These are phyloP conservation scores for Purshia tridentata DNA, from an alignment of 306 rosid genomes.

Conservation along the genomic window DNA sequence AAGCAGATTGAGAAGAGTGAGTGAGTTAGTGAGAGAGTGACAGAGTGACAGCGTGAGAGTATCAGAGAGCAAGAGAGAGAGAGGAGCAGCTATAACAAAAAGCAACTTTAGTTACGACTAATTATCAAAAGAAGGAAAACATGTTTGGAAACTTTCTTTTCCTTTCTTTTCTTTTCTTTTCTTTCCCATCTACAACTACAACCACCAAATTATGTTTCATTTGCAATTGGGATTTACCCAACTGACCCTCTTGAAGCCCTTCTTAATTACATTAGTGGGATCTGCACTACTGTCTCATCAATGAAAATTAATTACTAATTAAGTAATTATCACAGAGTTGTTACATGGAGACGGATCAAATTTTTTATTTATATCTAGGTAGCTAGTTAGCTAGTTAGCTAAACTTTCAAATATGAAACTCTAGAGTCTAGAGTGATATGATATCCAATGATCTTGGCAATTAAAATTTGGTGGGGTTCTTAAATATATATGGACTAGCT, in stretches of 20 bases:
- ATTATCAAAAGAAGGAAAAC: slow-evolving; percentile 22
- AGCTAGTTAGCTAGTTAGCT: background rate
- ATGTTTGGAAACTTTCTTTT: slow-evolving; percentile 43
- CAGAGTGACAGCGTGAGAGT: too few relatives aligned
- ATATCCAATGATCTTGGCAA: background rate
- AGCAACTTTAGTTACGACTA: slow-evolving; percentile 20
- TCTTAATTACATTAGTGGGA: background rate
- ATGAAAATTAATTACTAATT: background rate
- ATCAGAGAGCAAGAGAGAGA: background rate
- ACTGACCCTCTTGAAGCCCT: background rate
- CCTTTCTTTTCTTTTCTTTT: slow-evolving; percentile 23
- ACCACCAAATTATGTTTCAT: slow-evolving; percentile 33
- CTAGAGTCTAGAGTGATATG: too few relatives aligned
- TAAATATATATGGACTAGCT: too few relatives aligned
- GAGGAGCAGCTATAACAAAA: slow-evolving; percentile 13
- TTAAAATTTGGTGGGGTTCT: background rate
- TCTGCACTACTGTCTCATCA: background rate
- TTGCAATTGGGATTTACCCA: slow-evolving; percentile 19
- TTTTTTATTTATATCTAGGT: background rate
- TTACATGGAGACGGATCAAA: background rate
- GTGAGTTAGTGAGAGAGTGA: too few relatives aligned
- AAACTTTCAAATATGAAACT: background rate
- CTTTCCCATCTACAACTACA: slow-evolving; percentile 30
- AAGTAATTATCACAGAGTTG: background rate
- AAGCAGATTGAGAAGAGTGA: slow-evolving; percentile 37